phyloP scores from a whole-genome alignment of 2,329 filamentous ascomycete genomes.

The Cladosporium sphaerospermum region DNA sequence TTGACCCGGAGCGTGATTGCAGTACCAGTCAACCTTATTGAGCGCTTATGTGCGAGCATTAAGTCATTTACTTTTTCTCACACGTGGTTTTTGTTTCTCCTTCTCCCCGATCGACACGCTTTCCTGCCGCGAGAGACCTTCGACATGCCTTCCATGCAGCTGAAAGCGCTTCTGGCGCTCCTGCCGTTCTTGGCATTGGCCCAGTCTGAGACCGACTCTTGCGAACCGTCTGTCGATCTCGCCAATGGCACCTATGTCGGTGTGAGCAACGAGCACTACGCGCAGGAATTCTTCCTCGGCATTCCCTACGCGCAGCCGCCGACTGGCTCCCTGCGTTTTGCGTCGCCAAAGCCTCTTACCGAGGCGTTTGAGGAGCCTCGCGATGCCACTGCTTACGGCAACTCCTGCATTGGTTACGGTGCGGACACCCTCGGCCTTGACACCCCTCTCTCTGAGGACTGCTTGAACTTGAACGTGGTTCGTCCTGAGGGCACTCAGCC shows the following conservation, averaged over 20 bases:
- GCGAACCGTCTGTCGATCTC: conserved; percentile 4
- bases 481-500: conserved; percentile 29
- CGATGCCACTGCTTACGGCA: conserved; percentile 26
- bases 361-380: conserved; percentile 4
- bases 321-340: conserved; percentile 29
- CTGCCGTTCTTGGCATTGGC: conserved; percentile 6
- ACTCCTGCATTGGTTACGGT: conserved; percentile 29
- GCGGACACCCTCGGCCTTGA: neutral
- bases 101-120: conserved; percentile 7
- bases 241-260: conserved; percentile 4
- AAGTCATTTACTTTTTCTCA: too few relatives aligned
- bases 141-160: conserved; percentile 1
- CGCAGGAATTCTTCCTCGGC: conserved; percentile 28
- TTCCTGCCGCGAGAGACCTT: neutral
- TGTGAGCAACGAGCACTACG: conserved; percentile 30
- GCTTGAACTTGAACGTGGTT: conserved; percentile 55
- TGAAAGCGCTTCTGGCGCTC: neutral
- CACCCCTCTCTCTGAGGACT: conserved; percentile 42
- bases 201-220: neutral
- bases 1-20: too few relatives aligned
- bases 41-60: too few relatives aligned
- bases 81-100: neutral
- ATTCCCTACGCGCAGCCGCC: conserved; percentile 32
- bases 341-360: conserved; percentile 13
- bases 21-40: too few relatives aligned